These are phyloP conservation scores for Hortaea werneckii DNA, from an alignment of 2,329 filamentous ascomycete genomes.

Conservation along the genomic window DNA sequence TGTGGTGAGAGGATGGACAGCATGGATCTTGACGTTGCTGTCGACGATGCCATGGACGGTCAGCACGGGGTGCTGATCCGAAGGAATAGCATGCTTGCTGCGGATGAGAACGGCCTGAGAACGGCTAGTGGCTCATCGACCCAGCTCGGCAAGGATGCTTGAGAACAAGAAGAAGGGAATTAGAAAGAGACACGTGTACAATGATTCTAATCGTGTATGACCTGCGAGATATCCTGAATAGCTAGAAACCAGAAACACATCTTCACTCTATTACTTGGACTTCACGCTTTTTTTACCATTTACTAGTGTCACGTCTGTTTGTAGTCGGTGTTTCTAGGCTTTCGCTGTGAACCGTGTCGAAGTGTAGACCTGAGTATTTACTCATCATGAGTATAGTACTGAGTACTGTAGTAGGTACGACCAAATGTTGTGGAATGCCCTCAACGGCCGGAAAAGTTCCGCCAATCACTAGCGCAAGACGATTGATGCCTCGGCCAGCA, in stretches of 20 bases:
- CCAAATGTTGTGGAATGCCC: too few species aligned
- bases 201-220: not conserved
- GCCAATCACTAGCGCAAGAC: too few species aligned
- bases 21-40: slow-evolving; percentile 26
- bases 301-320: too few species aligned
- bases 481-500: too few species aligned
- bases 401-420: too few species aligned
- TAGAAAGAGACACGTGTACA: not conserved
- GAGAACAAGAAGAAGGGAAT: not conserved
- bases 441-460: too few species aligned
- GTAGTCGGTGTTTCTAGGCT: too few species aligned
- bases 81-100: slow-evolving; percentile 21
- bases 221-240: not conserved
- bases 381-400: too few species aligned
- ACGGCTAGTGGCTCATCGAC: slow-evolving; percentile 13
- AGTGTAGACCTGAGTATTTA: too few species aligned
- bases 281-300: too few species aligned
- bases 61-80: slow-evolving; percentile 26
- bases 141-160: slow-evolving; percentile 7
- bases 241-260: slow-evolving; percentile 2
- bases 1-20: slow-evolving; percentile 22
- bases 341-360: too few species aligned
- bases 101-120: slow-evolving; percentile 12
- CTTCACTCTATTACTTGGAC: not conserved
- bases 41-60: slow-evolving; percentile 24